Conservation (phyloP, 306 rosid genomes). For the Rosa multiflora region DNA sequence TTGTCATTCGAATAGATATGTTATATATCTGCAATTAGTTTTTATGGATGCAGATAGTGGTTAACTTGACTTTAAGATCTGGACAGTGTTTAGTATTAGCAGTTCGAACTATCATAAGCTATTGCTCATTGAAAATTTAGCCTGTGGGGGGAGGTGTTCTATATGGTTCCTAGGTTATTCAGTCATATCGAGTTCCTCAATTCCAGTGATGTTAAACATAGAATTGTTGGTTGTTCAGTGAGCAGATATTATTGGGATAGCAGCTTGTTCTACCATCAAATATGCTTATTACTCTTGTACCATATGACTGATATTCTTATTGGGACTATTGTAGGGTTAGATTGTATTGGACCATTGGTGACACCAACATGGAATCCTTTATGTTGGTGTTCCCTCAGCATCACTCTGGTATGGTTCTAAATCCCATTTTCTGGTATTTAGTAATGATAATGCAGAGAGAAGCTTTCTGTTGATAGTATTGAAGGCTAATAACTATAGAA, state of each 20-base stretch:
- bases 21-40: conserved; percentile 29
- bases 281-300: conserved; percentile 50
- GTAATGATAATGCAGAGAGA: conserved; percentile 48
- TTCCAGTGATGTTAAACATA: conserved; percentile 29
- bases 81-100: conserved; percentile 28
- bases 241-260: conserved; percentile 49
- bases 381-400: conserved; percentile 94
- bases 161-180: conserved; percentile 24
- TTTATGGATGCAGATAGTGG: conserved; percentile 33
- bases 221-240: conserved; percentile 23
- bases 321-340: conserved; percentile 96
- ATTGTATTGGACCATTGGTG: conserved; percentile 77
- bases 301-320: conserved; percentile 73
- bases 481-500: conserved; percentile 25
- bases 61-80: conserved; percentile 25
- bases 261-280: conserved; percentile 51
- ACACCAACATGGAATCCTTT: conserved; percentile 81
- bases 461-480: conserved; percentile 37
- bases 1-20: conserved; percentile 20
- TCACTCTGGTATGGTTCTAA: conserved; percentile 94
- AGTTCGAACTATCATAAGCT: conserved; percentile 23
- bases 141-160: conserved; percentile 21
- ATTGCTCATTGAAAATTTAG: conserved; percentile 27
- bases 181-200: conserved; percentile 28
- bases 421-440: conserved; percentile 62